These are phyloP conservation scores for Obba rivulosa DNA, from an alignment of 768 basidiomycete genomes.

Conservation along the genomic window DNA sequence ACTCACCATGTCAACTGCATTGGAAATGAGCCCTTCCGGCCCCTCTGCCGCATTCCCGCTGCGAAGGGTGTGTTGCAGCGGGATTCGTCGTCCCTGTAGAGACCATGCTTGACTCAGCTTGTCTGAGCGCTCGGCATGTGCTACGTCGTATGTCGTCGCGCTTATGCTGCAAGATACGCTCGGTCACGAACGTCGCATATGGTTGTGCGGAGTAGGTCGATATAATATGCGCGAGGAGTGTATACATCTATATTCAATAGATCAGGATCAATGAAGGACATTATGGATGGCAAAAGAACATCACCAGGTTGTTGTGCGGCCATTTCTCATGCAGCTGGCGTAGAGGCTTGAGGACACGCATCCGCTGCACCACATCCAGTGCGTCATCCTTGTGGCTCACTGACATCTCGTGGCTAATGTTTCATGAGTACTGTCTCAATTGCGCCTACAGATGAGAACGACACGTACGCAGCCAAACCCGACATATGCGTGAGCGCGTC, in stretches of 20 bases:
- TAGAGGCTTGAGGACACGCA: constrained; percentile 26
- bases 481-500: constrained; percentile 36
- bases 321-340: constrained; percentile 32
- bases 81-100: constrained; percentile 26
- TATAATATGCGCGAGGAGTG: constrained; percentile 29
- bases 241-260: constrained; percentile 31
- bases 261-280: background rate
- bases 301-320: constrained; percentile 34
- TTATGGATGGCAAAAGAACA: too few species aligned
- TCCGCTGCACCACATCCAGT: constrained; percentile 14
- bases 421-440: background rate
- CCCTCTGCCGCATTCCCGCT: constrained; percentile 26
- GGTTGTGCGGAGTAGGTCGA: constrained; percentile 25
- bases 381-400: constrained; percentile 22
- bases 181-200: constrained; percentile 35
- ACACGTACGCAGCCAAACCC: constrained; percentile 31
- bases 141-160: constrained; percentile 31
- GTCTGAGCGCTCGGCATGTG: constrained; percentile 27
- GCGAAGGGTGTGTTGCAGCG: constrained; percentile 26
- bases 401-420: constrained; percentile 29
- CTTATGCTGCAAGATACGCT: constrained; percentile 39
- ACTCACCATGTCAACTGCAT: constrained; percentile 36
- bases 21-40: constrained; percentile 40
- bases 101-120: constrained; percentile 31
- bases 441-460: background rate